Evolutionary conservation across 2,329 filamentous ascomycete species (phyloP).

Genomic region (Dothidotthia symphoricarpi): DNA sequence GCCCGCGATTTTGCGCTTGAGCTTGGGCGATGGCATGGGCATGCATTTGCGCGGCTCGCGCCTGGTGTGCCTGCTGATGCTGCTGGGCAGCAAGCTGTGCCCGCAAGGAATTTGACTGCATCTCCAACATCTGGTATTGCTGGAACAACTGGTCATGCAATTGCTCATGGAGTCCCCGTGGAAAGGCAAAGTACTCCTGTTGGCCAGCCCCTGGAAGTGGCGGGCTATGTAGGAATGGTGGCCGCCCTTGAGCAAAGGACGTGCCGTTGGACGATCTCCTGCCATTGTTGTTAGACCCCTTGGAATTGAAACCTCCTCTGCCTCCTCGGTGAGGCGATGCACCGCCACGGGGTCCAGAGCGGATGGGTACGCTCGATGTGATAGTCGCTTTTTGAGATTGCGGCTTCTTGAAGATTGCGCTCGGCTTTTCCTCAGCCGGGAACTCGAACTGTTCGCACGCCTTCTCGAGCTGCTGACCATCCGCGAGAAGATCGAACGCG

Average conservation of each 20-base stretch:
- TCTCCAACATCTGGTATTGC: conserved; percentile 49
- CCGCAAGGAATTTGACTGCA: conserved; percentile 41
- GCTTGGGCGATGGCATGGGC: conserved; percentile 40
- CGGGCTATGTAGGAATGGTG: conserved; percentile 44
- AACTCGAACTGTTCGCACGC: conserved; percentile 87
- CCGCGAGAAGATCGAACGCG: conserved; percentile 78
- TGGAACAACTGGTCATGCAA: conserved; percentile 51
- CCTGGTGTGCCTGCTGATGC: conserved; percentile 42
- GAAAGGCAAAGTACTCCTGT: conserved; percentile 48
- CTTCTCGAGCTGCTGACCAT: conserved; percentile 70
- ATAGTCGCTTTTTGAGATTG: conserved; percentile 57
- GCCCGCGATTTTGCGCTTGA: conserved; percentile 34
- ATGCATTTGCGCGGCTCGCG: conserved; percentile 38
- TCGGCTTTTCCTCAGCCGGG: conserved; percentile 71
- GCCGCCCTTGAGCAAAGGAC: conserved; percentile 44
- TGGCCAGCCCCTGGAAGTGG: conserved; percentile 38
- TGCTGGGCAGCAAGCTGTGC: conserved; percentile 40
- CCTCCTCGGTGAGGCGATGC: conserved; percentile 45
- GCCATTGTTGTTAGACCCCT: conserved; percentile 45
- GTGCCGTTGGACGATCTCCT: conserved; percentile 60
- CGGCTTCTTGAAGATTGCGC: conserved; percentile 52
- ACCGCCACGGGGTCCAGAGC: conserved; percentile 48
- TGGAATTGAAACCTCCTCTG: conserved; percentile 49
- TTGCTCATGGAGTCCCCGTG: conserved; percentile 42
- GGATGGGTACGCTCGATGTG: conserved; percentile 48